Evolutionary conservation across 1,284 basidiomycete genomes (phyloP).

Genomic region (Golubevia sp.): DNA sequence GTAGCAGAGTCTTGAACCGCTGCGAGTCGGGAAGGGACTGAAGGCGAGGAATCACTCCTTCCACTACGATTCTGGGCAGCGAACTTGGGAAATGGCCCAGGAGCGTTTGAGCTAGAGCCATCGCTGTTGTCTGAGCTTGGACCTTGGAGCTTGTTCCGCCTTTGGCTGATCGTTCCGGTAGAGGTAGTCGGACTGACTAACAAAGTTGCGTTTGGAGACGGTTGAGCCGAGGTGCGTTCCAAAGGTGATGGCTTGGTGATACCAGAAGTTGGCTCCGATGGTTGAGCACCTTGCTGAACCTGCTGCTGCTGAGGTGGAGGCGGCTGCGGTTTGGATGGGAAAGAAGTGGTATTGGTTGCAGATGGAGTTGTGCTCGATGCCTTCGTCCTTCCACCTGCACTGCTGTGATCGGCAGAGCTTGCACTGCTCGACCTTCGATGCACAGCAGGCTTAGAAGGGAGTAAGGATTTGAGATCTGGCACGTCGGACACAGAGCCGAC

Average conservation of each 20-base stretch:
- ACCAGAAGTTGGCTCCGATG: too few relatives aligned
- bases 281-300: not conserved
- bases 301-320: not conserved
- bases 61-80: not conserved
- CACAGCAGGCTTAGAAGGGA: not conserved
- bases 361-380: too few relatives aligned
- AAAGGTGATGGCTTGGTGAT: too few relatives aligned
- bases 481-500: constrained; percentile 2
- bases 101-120: not conserved
- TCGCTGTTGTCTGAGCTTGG: not conserved
- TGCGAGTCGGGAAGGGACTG: not conserved
- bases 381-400: not conserved
- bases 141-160: constrained; percentile 15
- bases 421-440: constrained; percentile 3
- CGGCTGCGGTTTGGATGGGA: not conserved
- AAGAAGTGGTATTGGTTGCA: not conserved
- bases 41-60: not conserved
- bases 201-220: not conserved
- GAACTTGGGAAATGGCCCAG: not conserved
- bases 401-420: not conserved
- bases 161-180: constrained; percentile 34
- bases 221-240: too few relatives aligned
- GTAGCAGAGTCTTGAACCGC: not conserved
- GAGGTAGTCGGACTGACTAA: constrained; percentile 20
- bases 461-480: not conserved